Evolutionary conservation across 331 rosid genomes (phyloP), one percentile per base, ranked within the genome.

Genomic region (Pyracantha coccinea): DNA sequence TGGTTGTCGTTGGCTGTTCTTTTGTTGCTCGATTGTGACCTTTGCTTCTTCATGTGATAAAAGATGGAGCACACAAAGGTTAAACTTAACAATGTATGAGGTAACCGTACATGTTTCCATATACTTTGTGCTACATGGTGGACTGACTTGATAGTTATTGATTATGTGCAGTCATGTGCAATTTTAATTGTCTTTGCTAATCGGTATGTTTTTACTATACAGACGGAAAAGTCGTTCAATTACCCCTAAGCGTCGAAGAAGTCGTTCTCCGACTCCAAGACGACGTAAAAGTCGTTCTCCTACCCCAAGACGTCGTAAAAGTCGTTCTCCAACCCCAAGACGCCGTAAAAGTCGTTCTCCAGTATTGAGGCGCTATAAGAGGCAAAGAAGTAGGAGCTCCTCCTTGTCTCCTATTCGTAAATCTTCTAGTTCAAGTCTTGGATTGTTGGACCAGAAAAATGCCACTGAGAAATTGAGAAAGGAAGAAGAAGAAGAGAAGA

Each of bases 31-130:
- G 88, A 86, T 81, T 89, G 92, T 95, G 97, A 89, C 93, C 80
- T 87, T 85, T 92, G 88, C 92, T 90, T 90, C 98, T 88, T 86
- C 97, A 77, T 89, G 93, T 90, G 96, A 82, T 89, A 85, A 95
- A 95, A 89, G 97, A 85, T 90, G 97, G 98, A 89, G 97, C 96
- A 81, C 92, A 86, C 86, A 85, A 88, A 84, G 97, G 86, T 93
- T 91, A 89, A 81, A 83, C 88, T 88, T 93, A 86, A 87, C 93
- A 91, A 81, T 92, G 89, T 86, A 83, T 86, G 96, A 95, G 98
- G 99, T 95, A 95, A 95, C 98, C 78, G 97, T 82, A 83, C 76
- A 68, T 80, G 89, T 84, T 84, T 88, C 78, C 70, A 78, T 79
- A 78, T 88, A 79, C 82, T 78, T 84, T 74, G 84, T 75, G 85